phyloP scores from a whole-genome alignment of 2,329 filamentous ascomycete genomes.

The Microcyclospora tardicrescens region DNA sequence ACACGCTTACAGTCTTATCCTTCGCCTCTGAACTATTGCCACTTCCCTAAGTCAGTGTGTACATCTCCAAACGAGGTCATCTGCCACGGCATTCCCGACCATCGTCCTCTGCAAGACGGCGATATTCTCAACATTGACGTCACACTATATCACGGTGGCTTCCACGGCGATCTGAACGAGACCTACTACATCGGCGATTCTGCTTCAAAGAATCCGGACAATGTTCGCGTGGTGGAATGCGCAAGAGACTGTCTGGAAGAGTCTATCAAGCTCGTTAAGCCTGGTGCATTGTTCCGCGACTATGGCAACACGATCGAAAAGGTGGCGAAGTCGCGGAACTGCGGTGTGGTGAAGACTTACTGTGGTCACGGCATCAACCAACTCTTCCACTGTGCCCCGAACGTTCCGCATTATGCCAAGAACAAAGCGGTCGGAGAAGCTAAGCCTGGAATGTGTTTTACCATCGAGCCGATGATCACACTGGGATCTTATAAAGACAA shows the following conservation, averaged over 20 bases:
- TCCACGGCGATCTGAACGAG: conserved; percentile 94
- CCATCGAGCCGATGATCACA: conserved; percentile 97
- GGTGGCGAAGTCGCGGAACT: conserved; percentile 70
- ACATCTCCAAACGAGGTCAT: conserved; percentile 96
- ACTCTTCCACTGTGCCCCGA: conserved; percentile 85
- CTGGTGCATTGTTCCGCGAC: conserved; percentile 81
- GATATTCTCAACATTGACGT: conserved; percentile 98
- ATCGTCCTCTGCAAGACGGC: conserved; percentile 73
- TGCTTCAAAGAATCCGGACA: conserved; percentile 69
- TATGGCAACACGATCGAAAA: conserved; percentile 94
- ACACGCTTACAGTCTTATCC: conserved; percentile 62
- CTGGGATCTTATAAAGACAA: conserved; percentile 81
- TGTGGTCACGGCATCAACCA: conserved; percentile 93
- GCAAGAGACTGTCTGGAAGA: conserved; percentile 81
- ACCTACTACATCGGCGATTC: conserved; percentile 96
- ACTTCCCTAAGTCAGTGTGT: conserved; percentile 96
- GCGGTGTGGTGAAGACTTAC: conserved; percentile 89
- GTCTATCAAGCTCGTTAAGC: conserved; percentile 84
- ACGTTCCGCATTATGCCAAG: conserved; percentile 93
- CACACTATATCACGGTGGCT: conserved; percentile 84
- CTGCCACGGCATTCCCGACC: conserved; percentile 94
- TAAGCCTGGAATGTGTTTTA: conserved; percentile 96
- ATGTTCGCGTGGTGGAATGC: conserved; percentile 81
- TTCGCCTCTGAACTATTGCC: conserved; percentile 85
- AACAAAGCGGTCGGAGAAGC: conserved; percentile 94